These are phyloP conservation scores for Trichoderma cornu-damae DNA, from an alignment of 2,329 filamentous ascomycete genomes.

Conservation along the genomic window DNA sequence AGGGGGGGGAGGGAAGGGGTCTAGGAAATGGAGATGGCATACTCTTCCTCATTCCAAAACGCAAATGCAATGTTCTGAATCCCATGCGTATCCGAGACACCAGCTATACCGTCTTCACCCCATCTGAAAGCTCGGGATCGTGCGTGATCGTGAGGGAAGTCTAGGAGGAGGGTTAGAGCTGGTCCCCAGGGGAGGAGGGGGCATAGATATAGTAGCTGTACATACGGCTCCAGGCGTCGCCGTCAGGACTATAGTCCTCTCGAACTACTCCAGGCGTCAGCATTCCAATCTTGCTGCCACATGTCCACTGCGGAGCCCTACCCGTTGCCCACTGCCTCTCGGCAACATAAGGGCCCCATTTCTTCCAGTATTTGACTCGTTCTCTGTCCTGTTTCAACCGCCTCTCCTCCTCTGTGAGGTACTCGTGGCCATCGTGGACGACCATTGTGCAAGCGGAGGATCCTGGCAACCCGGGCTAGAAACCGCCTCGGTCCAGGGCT, in stretches of 20 bases:
- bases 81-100: slow-evolving; percentile 86
- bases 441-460: slow-evolving; percentile 60
- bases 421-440: slow-evolving; percentile 80
- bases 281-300: neutral
- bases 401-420: slow-evolving; percentile 84
- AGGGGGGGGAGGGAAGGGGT: too few relatives aligned
- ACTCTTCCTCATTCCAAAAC: slow-evolving; percentile 99
- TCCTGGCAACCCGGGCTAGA: neutral
- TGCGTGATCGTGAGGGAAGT: slow-evolving; percentile 91
- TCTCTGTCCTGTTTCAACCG: slow-evolving; percentile 81
- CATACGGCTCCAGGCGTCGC: slow-evolving; percentile 94
- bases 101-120: slow-evolving; percentile 96
- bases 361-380: slow-evolving; percentile 91
- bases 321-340: slow-evolving; percentile 96
- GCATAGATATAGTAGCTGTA: slow-evolving; percentile 24
- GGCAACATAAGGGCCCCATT: slow-evolving; percentile 90
- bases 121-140: slow-evolving; percentile 85
- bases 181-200: neutral
- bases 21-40: slow-evolving; percentile 17
- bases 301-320: slow-evolving; percentile 31
- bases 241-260: slow-evolving; percentile 85
- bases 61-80: slow-evolving; percentile 89
- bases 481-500: neutral
- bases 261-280: slow-evolving; percentile 51
- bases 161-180: slow-evolving; percentile 39